phyloP scores from a whole-genome alignment of 2,329 filamentous ascomycete species.

The Fusarium illudens region DNA sequence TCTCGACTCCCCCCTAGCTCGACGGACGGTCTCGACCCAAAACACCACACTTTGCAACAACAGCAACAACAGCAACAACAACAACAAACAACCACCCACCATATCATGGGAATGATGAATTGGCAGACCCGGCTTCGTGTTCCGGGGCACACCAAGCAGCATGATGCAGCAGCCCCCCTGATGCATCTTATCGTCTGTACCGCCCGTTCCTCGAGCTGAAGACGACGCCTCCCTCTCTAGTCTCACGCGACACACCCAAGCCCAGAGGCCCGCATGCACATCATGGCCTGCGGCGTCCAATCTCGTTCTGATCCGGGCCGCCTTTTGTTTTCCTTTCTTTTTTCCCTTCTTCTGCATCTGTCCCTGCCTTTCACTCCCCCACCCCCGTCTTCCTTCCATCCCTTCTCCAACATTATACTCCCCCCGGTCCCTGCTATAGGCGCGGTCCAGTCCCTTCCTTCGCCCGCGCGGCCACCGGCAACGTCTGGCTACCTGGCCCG shows the following conservation, averaged over 20 bases:
- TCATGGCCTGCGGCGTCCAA: conserved; percentile 2
- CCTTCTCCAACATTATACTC: not conserved
- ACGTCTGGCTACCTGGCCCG: conserved; percentile 8
- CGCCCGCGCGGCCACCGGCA: conserved; percentile 7
- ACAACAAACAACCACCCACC: not conserved
- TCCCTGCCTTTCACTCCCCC: not conserved
- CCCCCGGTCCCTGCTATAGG: not conserved
- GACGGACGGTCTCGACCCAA: not conserved
- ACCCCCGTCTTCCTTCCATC: not conserved
- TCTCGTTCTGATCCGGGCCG: conserved; percentile 5
- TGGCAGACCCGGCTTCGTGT: conserved; percentile 7
- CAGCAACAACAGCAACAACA: not conserved
- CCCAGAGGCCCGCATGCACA: conserved; percentile 1
- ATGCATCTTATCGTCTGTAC: not conserved
- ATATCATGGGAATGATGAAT: not conserved
- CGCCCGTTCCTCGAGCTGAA: not conserved
- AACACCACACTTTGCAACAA: not conserved
- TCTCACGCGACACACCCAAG: conserved; percentile 8
- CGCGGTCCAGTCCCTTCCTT: not conserved
- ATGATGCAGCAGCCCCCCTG: not conserved
- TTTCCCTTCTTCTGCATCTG: not conserved
- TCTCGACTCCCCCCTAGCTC: not conserved
- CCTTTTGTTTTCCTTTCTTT: not conserved
- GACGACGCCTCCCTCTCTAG: not conserved
- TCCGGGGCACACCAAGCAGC: conserved; percentile 18